Percentiles rank a stretch among this genome's conserved stretches.
phyloP scores from a whole-genome alignment of 2,329 filamentous ascomycete genomes.

The Sporothrix pseudoabietina region DNA sequence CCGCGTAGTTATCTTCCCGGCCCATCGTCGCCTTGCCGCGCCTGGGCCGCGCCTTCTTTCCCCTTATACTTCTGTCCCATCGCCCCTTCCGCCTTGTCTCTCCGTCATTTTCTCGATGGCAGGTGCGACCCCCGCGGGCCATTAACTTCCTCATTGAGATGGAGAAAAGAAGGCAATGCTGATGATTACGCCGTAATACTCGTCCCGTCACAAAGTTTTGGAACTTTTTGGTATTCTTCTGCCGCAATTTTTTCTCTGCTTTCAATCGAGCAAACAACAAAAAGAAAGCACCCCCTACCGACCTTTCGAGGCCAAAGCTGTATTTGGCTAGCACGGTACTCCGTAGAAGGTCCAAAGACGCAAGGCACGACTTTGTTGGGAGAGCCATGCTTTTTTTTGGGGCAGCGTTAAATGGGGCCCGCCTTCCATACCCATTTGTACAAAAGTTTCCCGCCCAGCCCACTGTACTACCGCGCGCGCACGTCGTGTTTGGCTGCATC shows the following conservation, averaged over 20 bases:
- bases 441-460: not conserved
- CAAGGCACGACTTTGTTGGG: conserved; percentile 29
- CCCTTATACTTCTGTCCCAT: not conserved
- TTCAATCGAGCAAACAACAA: not conserved
- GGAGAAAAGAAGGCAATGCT: conserved; percentile 22
- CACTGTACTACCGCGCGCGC: not conserved
- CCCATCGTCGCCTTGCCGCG: conserved; percentile 2
- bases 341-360: not conserved
- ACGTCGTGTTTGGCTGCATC: not conserved
- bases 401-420: not conserved
- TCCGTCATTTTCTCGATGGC: conserved; percentile 12
- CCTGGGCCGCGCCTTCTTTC: conserved; percentile 3
- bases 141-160: conserved; percentile 28
- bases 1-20: conserved; percentile 28
- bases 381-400: conserved; percentile 25
- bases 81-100: not conserved
- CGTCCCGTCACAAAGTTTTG: conserved; percentile 16
- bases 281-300: conserved; percentile 19
- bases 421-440: not conserved
- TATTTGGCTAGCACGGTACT: not conserved
- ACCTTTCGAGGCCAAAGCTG: not conserved
- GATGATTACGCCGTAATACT: conserved; percentile 29
- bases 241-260: not conserved
- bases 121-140: conserved; percentile 20
- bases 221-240: not conserved